Conservation (phyloP, 371 early-diverging fungal species). For the Gilbertella persicaria region DNA sequence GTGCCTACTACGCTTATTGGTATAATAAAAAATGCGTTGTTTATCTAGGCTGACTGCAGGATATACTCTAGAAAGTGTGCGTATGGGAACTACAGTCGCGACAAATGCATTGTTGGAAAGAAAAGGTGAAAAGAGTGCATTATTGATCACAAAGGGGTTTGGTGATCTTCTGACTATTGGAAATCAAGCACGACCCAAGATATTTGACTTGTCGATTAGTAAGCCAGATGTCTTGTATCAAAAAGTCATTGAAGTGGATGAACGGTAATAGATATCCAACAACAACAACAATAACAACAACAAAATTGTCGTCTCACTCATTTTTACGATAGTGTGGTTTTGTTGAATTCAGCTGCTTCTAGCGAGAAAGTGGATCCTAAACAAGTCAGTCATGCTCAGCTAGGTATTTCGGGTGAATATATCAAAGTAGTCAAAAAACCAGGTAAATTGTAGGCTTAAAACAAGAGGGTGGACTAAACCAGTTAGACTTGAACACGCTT, state of each 20-base stretch:
- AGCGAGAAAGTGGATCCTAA: slow-evolving; percentile 44
- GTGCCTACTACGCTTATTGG: slow-evolving; percentile 78
- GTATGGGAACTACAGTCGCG: slow-evolving; percentile 98
- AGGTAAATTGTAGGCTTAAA: slow-evolving; percentile 39
- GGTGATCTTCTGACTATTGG: slow-evolving; percentile 70
- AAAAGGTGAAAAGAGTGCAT: slow-evolving; percentile 86
- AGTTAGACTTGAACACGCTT: slow-evolving; percentile 38
- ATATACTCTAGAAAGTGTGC: slow-evolving; percentile 66
- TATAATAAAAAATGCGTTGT: slow-evolving; percentile 20
- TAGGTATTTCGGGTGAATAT: slow-evolving; percentile 89
- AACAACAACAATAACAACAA: neutral
- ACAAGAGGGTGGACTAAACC: neutral
- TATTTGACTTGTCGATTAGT: slow-evolving; percentile 88
- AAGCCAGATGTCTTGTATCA: slow-evolving; percentile 87
- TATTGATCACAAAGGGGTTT: slow-evolving; percentile 93
- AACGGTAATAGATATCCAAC: slow-evolving; percentile 55
- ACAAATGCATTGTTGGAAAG: slow-evolving; percentile 93
- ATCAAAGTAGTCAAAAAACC: slow-evolving; percentile 70
- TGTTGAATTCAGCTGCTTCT: slow-evolving; percentile 73
- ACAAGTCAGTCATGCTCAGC: slow-evolving; percentile 33
- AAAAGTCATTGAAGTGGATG: slow-evolving; percentile 86
- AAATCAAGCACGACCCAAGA: slow-evolving; percentile 92
- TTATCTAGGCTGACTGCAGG: no score
- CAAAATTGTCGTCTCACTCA: neutral
- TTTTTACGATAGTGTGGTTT: slow-evolving; percentile 56